phyloP scores from a whole-genome alignment of 306 rosid genomes.

The Calophaca sinica region DNA sequence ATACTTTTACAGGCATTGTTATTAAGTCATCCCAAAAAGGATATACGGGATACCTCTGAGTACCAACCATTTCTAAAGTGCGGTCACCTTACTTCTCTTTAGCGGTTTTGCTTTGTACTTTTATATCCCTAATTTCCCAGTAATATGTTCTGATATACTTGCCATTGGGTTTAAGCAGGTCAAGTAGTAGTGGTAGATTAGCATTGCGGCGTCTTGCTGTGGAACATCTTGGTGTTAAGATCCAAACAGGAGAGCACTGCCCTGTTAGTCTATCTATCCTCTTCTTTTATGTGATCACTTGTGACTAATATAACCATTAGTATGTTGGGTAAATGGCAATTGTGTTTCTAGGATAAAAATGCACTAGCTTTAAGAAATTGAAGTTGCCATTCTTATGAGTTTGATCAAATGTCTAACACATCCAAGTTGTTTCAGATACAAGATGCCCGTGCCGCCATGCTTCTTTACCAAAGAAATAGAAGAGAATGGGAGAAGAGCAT shows the following conservation, averaged over 20 bases:
- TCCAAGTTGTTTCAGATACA: slow-evolving; percentile 62
- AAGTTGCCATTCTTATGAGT: neutral
- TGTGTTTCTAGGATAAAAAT: neutral
- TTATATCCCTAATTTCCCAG: slow-evolving; percentile 5
- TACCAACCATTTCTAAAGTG: slow-evolving; percentile 79
- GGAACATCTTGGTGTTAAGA: slow-evolving; percentile 74
- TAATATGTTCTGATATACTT: slow-evolving; percentile 35
- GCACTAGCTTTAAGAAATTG: neutral
- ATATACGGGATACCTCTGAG: slow-evolving; percentile 81
- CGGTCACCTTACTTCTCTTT: slow-evolving; percentile 25
- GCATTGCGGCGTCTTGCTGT: slow-evolving; percentile 87
- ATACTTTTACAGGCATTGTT: slow-evolving; percentile 70
- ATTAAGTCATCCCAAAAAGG: slow-evolving; percentile 89
- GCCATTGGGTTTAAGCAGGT: slow-evolving; percentile 58
- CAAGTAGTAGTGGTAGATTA: slow-evolving; percentile 57
- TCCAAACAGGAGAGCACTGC: slow-evolving; percentile 95
- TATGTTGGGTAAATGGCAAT: neutral
- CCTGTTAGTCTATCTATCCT: slow-evolving; percentile 65
- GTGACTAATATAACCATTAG: neutral
- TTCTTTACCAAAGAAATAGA: slow-evolving; percentile 82
- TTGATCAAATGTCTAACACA: neutral
- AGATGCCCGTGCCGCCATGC: slow-evolving; percentile 94
- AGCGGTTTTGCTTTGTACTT: neutral
- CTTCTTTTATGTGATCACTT: slow-evolving; percentile 21
- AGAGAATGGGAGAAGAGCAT: slow-evolving; percentile 78